These are phyloP conservation scores for Eutypa lata DNA, from an alignment of 2,329 filamentous ascomycete species.

Conservation along the genomic window DNA sequence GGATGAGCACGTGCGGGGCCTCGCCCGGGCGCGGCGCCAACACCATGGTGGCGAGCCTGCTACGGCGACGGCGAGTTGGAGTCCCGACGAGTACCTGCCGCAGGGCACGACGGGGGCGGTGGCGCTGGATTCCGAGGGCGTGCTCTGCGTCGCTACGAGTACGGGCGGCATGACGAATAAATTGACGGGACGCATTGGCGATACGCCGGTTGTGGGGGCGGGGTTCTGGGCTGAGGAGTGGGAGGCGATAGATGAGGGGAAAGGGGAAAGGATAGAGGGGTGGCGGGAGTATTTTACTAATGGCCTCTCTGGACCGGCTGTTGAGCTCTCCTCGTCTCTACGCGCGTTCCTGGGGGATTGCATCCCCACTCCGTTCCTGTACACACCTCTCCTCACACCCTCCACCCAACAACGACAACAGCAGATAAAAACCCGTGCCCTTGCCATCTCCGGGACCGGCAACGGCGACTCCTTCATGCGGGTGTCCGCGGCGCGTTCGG, in stretches of 20 bases:
- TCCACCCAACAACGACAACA: background rate
- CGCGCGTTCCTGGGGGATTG: slow-evolving; percentile 56
- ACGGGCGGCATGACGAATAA: slow-evolving; percentile 87
- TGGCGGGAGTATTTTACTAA: slow-evolving; percentile 12
- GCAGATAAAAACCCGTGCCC: slow-evolving; percentile 36
- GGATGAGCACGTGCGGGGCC: slow-evolving; percentile 69
- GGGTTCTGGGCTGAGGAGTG: slow-evolving; percentile 92
- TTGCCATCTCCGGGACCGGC: slow-evolving; percentile 73
- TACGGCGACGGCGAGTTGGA: slow-evolving; percentile 47
- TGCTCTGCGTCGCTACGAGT: slow-evolving; percentile 65
- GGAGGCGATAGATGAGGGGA: slow-evolving; percentile 36
- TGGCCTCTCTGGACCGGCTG: slow-evolving; percentile 28
- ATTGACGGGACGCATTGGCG: slow-evolving; percentile 77
- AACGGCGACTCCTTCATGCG: slow-evolving; percentile 88
- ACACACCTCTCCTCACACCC: slow-evolving; percentile 28
- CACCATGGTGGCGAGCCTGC: slow-evolving; percentile 33
- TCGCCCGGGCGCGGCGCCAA: slow-evolving; percentile 43
- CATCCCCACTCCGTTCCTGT: slow-evolving; percentile 47
- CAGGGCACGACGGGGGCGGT: slow-evolving; percentile 86
- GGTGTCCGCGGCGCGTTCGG: slow-evolving; percentile 66
- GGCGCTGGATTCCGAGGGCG: slow-evolving; percentile 72
- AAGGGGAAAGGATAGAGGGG: background rate
- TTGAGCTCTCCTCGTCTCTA: slow-evolving; percentile 42
- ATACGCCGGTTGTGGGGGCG: slow-evolving; percentile 79
- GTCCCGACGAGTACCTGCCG: slow-evolving; percentile 64